These are phyloP conservation scores for Hericium rajendrae DNA, from an alignment of 768 basidiomycete genomes.

Conservation along the genomic window DNA sequence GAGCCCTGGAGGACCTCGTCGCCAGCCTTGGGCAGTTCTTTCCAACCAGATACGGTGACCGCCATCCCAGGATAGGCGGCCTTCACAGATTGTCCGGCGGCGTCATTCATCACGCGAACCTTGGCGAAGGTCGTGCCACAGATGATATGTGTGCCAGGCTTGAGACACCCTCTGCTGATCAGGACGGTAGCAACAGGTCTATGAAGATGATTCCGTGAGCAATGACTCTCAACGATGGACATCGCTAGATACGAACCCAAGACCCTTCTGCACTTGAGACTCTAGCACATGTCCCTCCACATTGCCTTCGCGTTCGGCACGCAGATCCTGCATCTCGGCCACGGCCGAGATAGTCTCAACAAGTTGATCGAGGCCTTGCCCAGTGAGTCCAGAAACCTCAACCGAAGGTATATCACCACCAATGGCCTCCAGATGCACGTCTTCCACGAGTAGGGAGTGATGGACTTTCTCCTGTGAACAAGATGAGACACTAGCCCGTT, in stretches of 20 bases:
- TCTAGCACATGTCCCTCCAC: constrained; percentile 85
- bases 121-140: constrained; percentile 73
- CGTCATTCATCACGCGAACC: constrained; percentile 75
- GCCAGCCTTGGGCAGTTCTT: constrained; percentile 80
- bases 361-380: constrained; percentile 74
- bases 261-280: constrained; percentile 79
- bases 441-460: constrained; percentile 67
- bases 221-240: background rate
- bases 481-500: background rate
- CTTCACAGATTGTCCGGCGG: constrained; percentile 53
- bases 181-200: constrained; percentile 89
- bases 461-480: constrained; percentile 60
- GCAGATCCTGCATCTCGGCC: constrained; percentile 87
- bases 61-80: constrained; percentile 77
- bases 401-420: constrained; percentile 91
- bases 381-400: constrained; percentile 84
- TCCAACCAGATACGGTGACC: constrained; percentile 92
- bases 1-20: constrained; percentile 81
- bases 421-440: constrained; percentile 75
- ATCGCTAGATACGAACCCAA: constrained; percentile 58
- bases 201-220: constrained; percentile 7
- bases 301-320: constrained; percentile 65
- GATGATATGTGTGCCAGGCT: constrained; percentile 62
- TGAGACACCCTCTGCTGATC: constrained; percentile 70
- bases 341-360: constrained; percentile 85